Base-by-base conservation (phyloP, 2,329 filamentous ascomycete genomes). In the Aspergillus awamori region DNA sequence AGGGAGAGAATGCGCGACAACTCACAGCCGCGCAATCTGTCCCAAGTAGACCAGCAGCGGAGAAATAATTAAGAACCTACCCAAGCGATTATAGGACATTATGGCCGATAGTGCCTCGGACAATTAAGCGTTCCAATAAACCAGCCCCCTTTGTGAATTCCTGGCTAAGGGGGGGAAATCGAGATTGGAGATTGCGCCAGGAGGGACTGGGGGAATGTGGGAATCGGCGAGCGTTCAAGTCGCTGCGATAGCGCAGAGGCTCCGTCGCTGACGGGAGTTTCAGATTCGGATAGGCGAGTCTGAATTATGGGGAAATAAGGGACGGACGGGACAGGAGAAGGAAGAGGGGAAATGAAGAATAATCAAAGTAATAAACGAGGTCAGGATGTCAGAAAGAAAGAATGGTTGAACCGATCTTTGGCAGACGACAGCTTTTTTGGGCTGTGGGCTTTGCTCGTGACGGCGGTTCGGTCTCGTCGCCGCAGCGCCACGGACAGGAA, bases 1-100 rank as follows among this genome's bases (percentile, higher is more conserved):
- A 65, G 58, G 59, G 58, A 62, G 48, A 28, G 33, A 36, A 59
- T 54, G 53, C 57, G 59, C 61, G 36, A 62, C 59, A 48, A 53
- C 57, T 51, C 57, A 58, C 43, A 30, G 61, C 58, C 56, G 57
- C 61, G 61, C 53, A 62, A 61, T 41, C 48, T 24, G 52, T 36
- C 48, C 22, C 26, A 24, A 39, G 28, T 22, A 43, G 47, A 57
- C 41, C 36, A 53, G 53, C 36, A 53, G 53, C 28, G 36, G 57
- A 48, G 28, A 36, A 53, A 22, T 28, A 3, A 49, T 51, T 58
- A 49, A 10, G 56, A 60, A 86, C 86, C 81, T 83, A 86, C 89
- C 87, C 83, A 91, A 78, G 70, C 88, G 87, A 81, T 91, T 90
- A 81, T 92, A 92, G 74, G 91, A 90, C 72, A 72, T 77, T 41